These are phyloP conservation scores for Suhomyces pyralidae DNA, from an alignment of 805 yeast genomes.

Conservation along the genomic window DNA sequence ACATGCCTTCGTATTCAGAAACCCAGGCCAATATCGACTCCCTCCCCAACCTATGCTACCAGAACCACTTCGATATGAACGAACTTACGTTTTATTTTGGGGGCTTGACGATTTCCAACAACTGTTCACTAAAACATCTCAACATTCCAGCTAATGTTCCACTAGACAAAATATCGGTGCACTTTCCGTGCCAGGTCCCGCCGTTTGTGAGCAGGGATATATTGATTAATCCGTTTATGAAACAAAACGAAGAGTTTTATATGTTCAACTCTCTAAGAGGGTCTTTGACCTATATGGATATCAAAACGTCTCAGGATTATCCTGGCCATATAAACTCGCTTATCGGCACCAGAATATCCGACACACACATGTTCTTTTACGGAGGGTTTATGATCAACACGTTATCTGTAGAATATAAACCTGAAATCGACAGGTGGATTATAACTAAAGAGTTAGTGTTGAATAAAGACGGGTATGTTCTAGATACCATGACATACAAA, in stretches of 20 bases:
- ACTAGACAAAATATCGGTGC: constrained; percentile 30
- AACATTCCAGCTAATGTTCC: constrained; percentile 34
- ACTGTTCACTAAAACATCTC: constrained; percentile 17
- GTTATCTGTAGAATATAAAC: constrained; percentile 20
- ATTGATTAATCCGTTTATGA: constrained; percentile 40
- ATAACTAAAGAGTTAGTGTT: constrained; percentile 43
- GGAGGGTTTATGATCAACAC: constrained; percentile 60
- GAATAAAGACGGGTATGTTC: constrained; percentile 55
- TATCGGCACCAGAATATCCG: constrained; percentile 48
- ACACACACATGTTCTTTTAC: constrained; percentile 56
- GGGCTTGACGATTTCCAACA: constrained; percentile 24
- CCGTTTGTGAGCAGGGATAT: constrained; percentile 36
- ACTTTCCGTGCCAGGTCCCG: constrained; percentile 38
- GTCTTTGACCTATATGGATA: constrained; percentile 27
- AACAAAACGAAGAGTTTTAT: constrained; percentile 32
- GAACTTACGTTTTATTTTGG: constrained; percentile 37
- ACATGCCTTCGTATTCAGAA: constrained; percentile 15
- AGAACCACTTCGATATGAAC: constrained; percentile 29
- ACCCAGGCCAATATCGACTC: constrained; percentile 7
- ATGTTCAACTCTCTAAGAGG: constrained; percentile 32
- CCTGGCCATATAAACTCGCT: constrained; percentile 56
- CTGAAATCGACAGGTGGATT: constrained; percentile 31
- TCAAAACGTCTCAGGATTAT: constrained; percentile 30
- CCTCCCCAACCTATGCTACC: constrained; percentile 28
- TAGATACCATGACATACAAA: constrained; percentile 48